These are phyloP conservation scores for Fusarium agapanthi DNA, from an alignment of 2,329 filamentous ascomycete species.

Conservation along the genomic window DNA sequence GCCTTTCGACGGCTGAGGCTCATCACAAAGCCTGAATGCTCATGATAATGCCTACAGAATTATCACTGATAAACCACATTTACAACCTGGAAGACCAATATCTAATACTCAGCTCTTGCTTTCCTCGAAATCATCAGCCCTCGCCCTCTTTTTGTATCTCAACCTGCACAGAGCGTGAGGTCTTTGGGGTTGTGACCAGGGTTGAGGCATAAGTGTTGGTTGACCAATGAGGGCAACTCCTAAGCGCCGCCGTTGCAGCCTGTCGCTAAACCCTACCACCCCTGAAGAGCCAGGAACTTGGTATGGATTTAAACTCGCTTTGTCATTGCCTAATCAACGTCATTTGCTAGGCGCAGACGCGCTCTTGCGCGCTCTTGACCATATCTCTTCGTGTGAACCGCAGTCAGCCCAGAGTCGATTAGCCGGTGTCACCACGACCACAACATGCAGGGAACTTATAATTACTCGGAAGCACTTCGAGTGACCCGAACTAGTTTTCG, in stretches of 20 bases:
- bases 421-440: conserved; percentile 12
- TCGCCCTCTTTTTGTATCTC: background rate
- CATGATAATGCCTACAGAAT: background rate
- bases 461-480: background rate
- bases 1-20: background rate
- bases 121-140: background rate
- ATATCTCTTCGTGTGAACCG: background rate
- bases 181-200: conserved; percentile 38
- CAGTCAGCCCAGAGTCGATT: conserved; percentile 1
- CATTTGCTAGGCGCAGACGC: conserved; percentile 20
- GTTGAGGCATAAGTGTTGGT: conserved; percentile 21
- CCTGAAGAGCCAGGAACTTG: conserved; percentile 29
- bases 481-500: conserved; percentile 14
- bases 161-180: conserved; percentile 4
- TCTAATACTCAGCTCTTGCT: background rate
- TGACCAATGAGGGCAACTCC: conserved; percentile 39
- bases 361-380: conserved; percentile 15
- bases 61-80: background rate
- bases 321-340: conserved; percentile 24
- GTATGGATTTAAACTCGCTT: conserved; percentile 13
- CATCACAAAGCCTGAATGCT: background rate
- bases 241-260: conserved; percentile 46
- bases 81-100: background rate
- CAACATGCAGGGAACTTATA: conserved; percentile 26
- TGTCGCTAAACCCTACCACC: conserved; percentile 39